phyloP scores from a whole-genome alignment of 202 grass and related monocot species.

The Schoenoplectus tabernaemontani region DNA sequence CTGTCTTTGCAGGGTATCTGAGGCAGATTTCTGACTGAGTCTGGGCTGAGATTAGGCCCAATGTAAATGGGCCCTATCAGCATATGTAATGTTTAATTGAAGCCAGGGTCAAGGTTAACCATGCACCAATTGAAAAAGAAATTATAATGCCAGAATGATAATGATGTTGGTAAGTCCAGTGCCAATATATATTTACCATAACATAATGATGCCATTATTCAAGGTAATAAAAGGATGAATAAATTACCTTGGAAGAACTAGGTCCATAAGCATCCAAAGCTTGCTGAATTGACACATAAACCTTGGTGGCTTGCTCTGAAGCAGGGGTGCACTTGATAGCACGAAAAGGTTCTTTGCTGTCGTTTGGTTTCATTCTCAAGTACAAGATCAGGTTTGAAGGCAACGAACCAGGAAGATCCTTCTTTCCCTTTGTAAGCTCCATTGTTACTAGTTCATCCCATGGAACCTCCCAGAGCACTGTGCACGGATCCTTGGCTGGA shows the following conservation, averaged over 20 bases:
- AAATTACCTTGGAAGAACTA: conserved; percentile 60
- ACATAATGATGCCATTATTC: conserved; percentile 8
- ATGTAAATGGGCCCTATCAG: no score
- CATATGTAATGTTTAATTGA: neutral
- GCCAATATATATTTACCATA: conserved; percentile 6
- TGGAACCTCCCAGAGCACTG: conserved; percentile 82
- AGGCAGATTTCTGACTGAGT: no score
- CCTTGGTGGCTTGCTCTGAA: conserved; percentile 53
- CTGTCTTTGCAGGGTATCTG: no score
- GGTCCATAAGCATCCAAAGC: conserved; percentile 59
- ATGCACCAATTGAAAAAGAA: neutral
- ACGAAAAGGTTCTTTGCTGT: conserved; percentile 59
- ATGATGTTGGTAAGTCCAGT: neutral
- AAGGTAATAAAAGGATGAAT: conserved; percentile 2
- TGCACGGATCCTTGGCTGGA: conserved; percentile 88
- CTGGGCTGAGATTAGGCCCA: no score
- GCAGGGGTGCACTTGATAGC: conserved; percentile 67
- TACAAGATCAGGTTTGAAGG: conserved; percentile 82
- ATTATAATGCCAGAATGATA: neutral
- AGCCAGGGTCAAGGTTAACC: conserved; percentile 4
- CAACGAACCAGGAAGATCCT: conserved; percentile 64
- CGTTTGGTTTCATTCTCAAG: conserved; percentile 62
- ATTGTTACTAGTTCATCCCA: conserved; percentile 88
- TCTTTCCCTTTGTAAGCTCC: conserved; percentile 74
- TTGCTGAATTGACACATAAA: conserved; percentile 75